Evolutionary conservation across 2,329 filamentous ascomycete genomes (phyloP).

Genomic region (Trichoderma lentiforme): DNA sequence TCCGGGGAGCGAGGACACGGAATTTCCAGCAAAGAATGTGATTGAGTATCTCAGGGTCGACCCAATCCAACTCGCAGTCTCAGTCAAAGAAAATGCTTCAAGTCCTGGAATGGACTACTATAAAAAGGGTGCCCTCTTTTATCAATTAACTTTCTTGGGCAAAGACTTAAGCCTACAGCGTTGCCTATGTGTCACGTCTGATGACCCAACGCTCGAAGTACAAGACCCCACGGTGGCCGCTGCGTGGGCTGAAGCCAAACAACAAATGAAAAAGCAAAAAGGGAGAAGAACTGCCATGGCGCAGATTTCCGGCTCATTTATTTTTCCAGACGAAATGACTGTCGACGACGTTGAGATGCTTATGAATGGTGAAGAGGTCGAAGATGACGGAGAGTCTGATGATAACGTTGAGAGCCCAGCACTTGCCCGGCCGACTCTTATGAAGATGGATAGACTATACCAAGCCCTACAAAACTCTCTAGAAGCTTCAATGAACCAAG

Average conservation of each 20-base stretch:
- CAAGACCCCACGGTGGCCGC: slow-evolving; percentile 29
- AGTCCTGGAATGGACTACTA: slow-evolving; percentile 32
- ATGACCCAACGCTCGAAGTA: slow-evolving; percentile 26
- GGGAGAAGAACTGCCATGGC: slow-evolving; percentile 29
- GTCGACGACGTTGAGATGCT: slow-evolving; percentile 27
- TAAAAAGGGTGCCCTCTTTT: slow-evolving; percentile 40
- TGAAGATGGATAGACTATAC: slow-evolving; percentile 28
- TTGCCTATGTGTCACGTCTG: slow-evolving; percentile 33
- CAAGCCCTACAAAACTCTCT: slow-evolving; percentile 24
- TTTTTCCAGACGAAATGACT: slow-evolving; percentile 37
- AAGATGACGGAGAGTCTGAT: background rate
- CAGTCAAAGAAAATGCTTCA: slow-evolving; percentile 3
- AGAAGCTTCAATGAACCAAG: slow-evolving; percentile 10
- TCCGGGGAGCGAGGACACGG: slow-evolving; percentile 19
- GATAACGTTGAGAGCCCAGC: background rate
- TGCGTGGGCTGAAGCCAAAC: slow-evolving; percentile 26
- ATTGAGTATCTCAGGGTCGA: slow-evolving; percentile 31
- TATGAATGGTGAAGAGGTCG: background rate
- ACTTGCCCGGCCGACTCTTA: slow-evolving; percentile 19
- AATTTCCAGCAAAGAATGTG: background rate
- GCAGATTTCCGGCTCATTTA: slow-evolving; percentile 32
- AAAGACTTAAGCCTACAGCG: slow-evolving; percentile 43
- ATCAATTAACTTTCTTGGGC: slow-evolving; percentile 44
- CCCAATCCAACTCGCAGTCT: slow-evolving; percentile 25
- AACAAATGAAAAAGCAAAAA: slow-evolving; percentile 28